Base-by-base conservation (phyloP, 768 basidiomycete genomes). In the Collybia sp. region DNA sequence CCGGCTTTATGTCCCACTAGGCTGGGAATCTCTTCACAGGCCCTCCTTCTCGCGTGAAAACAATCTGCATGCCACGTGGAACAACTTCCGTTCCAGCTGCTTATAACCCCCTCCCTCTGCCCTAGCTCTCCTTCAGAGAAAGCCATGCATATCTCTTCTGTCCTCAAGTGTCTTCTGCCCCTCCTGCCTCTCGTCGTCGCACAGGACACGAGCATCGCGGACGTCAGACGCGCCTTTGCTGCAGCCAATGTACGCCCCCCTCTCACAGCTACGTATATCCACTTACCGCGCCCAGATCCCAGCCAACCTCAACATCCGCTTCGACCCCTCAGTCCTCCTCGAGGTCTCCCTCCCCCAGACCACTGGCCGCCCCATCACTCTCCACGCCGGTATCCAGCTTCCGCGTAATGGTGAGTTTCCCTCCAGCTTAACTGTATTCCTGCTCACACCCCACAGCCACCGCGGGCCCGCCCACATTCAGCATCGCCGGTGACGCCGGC, bases 401-500 rank as follows among this genome's bases (percentile, higher is more conserved):
- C 52, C 59, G 16, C 44, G 48, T 10, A 49, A 54, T 46, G 44
- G 55, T 56, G 16, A 40, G 53, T 46, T 9, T 35, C 20, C n/a
- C n/a, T n/a, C n/a, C 5, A 12, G 42, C 11, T 13, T 16, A n/a
- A 17, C 20, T 36, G 16, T 19, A 30, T 17, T 25, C 37, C 38
- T 30, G 30, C 30, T 2, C 30, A 33, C 8, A 11, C 34, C 3
- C 30, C 37, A 13, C 47, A 64, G 63, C 52, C 37, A 64, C 63
- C 36, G 63, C 54, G 2, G 61, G 58, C 1, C 63, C 60, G 3
- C 60, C 63, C 10, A 53, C 52, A 3, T 65, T 62, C 45, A 49
- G 49, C 40, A 47, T 58, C 17, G 42, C 48, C 9, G 58, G 57
- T 17, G 37, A 54, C 16, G 48, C 45, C 34, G 56, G 58, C 20